phyloP scores from a whole-genome alignment of 2,329 filamentous ascomycete genomes.

The Ascocoryne sarcoides region DNA sequence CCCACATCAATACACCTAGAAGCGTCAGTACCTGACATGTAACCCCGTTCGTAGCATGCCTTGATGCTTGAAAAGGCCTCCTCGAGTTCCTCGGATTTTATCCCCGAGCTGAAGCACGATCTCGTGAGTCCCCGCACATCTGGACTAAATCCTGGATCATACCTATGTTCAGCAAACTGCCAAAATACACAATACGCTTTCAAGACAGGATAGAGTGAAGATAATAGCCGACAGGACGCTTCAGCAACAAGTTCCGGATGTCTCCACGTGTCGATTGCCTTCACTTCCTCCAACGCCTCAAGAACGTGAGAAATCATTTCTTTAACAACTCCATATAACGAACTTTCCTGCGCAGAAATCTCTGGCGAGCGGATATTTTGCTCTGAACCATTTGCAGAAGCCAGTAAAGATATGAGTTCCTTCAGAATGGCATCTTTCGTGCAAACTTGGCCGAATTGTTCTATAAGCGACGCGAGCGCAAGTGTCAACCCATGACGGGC shows the following conservation, averaged over 20 bases:
- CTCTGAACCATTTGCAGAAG: background rate
- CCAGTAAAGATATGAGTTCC: background rate
- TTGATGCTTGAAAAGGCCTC: too few relatives aligned
- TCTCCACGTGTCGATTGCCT: background rate
- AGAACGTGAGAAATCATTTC: background rate
- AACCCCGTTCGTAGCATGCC: too few relatives aligned
- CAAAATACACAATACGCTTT: conserved; percentile 5
- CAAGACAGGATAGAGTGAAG: background rate
- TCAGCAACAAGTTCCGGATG: conserved; percentile 39
- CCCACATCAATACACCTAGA: background rate
- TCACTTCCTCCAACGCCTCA: background rate
- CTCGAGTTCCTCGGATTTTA: too few relatives aligned
- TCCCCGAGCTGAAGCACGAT: too few relatives aligned
- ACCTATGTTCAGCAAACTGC: background rate
- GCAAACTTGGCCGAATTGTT: conserved; percentile 2
- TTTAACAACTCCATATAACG: too few relatives aligned
- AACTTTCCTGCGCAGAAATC: background rate
- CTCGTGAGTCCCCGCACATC: too few relatives aligned
- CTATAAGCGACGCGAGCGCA: conserved; percentile 48
- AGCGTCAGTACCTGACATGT: too few relatives aligned
- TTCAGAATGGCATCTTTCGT: background rate
- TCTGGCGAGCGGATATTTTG: background rate
- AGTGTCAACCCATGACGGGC: conserved; percentile 60
- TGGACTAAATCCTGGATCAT: too few relatives aligned
- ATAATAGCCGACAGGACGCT: conserved; percentile 47